Evolutionary conservation across 768 basidiomycete species (phyloP), one percentile per base, ranked within the genome.

Genomic region (Macrolepiota dolichaula): DNA sequence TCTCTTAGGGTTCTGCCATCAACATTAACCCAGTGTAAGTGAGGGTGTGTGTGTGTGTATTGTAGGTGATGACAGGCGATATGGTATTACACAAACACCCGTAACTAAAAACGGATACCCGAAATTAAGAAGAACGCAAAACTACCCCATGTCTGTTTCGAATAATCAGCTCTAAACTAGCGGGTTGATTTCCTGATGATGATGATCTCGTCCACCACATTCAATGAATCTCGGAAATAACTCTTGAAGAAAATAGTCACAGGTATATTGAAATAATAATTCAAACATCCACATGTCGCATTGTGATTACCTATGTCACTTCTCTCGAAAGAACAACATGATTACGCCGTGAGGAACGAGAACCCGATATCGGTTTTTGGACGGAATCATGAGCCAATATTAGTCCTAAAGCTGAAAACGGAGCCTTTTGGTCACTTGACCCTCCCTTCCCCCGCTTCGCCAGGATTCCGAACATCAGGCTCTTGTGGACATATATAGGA

Each of bases 161-260:
- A n/a, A n/a, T n/a, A 44, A n/a, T 19, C n/a, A 19, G 42, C 10
- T 32, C 7, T 32, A 32, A 32, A 44, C 19, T 44, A 19, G 42
- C 19, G 42, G 42, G 42, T n/a, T 44, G 42, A 19, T 44, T 10
- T n/a, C n/a, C n/a, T n/a, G n/a, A n/a, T n/a, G n/a, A 19, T 44
- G 42, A 44, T 44, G 42, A 44, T 44, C 42, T 44, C 4, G 7
- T 17, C 15, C 29, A 7, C 35, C 27, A n/a, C 13, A 29, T n/a
- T 52, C 15, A 52, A 15, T 35, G 51, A 52, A 52, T 52, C 51
- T 52, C 51, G 51, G 51, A 52, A 52, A 52, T 35, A 52, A 52
- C 29, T 52, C 32, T 29, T 35, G 19, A 11, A 29, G 17, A n/a
- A n/a, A n/a, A n/a, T n/a, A 32, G 29, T 32, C 35, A 52, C 29